Base-by-base conservation (phyloP, 805 yeast genomes). In the Yamadazyma insecticola region DNA sequence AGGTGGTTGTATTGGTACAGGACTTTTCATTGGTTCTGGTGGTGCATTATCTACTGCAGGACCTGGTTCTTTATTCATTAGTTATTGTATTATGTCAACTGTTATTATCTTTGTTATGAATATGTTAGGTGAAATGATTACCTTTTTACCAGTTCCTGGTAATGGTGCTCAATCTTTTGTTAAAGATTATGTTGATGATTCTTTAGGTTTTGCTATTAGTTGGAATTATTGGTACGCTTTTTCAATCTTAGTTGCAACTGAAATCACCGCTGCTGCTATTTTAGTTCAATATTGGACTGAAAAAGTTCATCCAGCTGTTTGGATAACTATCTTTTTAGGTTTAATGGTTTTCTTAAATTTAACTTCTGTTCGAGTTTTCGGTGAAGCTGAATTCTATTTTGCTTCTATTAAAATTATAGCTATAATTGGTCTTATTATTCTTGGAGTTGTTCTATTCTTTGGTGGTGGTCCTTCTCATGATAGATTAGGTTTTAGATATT, bases 391-490 rank as follows among this genome's bases (percentile, higher is more conserved):
- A 51, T 82, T 68, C 47, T 65, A 79, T 75, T 60, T 81, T 33
- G 76, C 84, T 2, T 53, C 73, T 21, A 57, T 81, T 41, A 82
- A 82, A 57, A 76, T 82, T 22, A 23, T 76, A 18, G 75, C 82
- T 4, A 72, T 76, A 59, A 39, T 76, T 22, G 87, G 81, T 10
- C 62, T 83, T 28, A 81, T 84, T 36, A 41, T 83, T 11, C 51
- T 80, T 29, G 61, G 81, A 28, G 67, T 81, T 35, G 61, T 78
- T 33, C 70, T 83, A 37, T 78, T 81, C 61, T 62, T 78, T 36
- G 94, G 94, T 36, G 94, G 92, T 29, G 84, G 78, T 16, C 88
- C 90, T 37, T 66, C 67, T 22, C 81, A 79, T 47, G 87, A 81
- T 44, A 69, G 89, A 53, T 54, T 76, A 16, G 90, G 89, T 1